Evolutionary conservation across 352 stramenopile genomes (phyloP), one percentile per base, ranked within the genome.

Genomic region (Aphanomyces cochlioides): DNA sequence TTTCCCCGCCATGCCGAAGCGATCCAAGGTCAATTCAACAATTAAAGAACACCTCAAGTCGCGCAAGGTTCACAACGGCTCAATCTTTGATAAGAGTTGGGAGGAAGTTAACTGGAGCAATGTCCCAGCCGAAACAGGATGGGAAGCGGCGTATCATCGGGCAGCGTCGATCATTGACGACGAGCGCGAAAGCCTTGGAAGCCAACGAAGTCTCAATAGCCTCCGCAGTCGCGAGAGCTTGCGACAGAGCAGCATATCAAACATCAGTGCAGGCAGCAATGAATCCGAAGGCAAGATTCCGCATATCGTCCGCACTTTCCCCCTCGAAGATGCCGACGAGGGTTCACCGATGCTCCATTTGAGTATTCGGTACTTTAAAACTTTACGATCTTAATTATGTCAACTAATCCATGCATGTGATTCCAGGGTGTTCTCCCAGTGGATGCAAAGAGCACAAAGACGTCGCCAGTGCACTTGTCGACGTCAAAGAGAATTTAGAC

Each of bases 281-380:
- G 68, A 3, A 19, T 28, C 28, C 28, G 28, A 28, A 28, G 28
- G 28, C 28, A 67, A 17, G 37, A 70, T 78, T 47, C 89, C 84
- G 21, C 78, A 92, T 28, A 77, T 77, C 21, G 74, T 86, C 19
- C 79, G 82, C 63, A 78, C 79, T 36, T 78, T 92, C 43, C 73
- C 78, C 39, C 78, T 95, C 56, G 15, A 77, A 4, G 82, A 77
- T 4, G 47, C 64, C 41, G 82, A 78, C 59, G 77, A 84, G 28
- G 75, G 77, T 21, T 61, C 77, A 12, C 83, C 85, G 48, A 93
- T 82, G 60, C 83, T 95, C 59, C 87, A 79, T 57, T 72, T 95
- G 50, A 92, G 83, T 73, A 83, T 95, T 34, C 86, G 86, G 38
- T 95, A 95, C 67, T 84, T 95, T 67, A 95, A 95, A 72, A 84